Base-by-base conservation (phyloP, 2,329 filamentous ascomycete genomes). In the Alternaria ethzedia region DNA sequence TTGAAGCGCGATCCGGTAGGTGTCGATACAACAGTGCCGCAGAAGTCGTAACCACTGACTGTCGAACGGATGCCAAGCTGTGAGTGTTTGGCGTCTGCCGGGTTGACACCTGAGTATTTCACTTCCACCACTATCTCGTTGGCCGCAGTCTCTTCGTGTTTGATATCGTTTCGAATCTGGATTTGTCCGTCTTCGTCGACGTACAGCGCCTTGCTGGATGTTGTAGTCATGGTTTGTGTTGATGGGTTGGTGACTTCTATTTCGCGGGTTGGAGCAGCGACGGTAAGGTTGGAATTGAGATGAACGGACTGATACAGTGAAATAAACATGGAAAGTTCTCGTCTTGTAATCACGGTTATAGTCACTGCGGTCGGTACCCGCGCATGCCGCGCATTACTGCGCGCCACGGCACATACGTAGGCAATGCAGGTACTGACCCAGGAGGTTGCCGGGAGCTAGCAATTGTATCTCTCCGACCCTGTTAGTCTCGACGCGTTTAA, bases 21-120 rank as follows among this genome's bases (percentile, higher is more conserved):
- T 28, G 51, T 50, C 7, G 32, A 17, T 10, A 46, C 6, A 43
- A 66, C 51, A 21, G 36, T 54, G 8, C 63, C 63, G 13, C 45
- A 59, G 32, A 63, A 66, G 46, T 66, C 63, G 20, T 66, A 63
- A 0, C 60, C 63, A 11, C 59, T 50, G 15, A 66, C 60, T 6
- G 55, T 59, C 20, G 51, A 44, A 23, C 43, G 32, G 8, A 63
- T 63, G 3, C 63, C 60, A 10, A 66, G 56, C 4, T 28, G n/a
- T 25, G 45, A 51, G n/a, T 63, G 59, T 28, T 63, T 63, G 23
- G 32, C 30, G 30, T 63, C 60, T 7, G 63, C 59, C 4, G 60
- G 63, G 32, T 66, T 66, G 43, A 61, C 44, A 21, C 58, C 58
- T 20, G 44, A 61, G 43, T 49, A 57, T 4, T 15, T 43, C 3